Base-by-base conservation (phyloP, 1,284 basidiomycete genomes). In the Trichosporon sp. region DNA sequence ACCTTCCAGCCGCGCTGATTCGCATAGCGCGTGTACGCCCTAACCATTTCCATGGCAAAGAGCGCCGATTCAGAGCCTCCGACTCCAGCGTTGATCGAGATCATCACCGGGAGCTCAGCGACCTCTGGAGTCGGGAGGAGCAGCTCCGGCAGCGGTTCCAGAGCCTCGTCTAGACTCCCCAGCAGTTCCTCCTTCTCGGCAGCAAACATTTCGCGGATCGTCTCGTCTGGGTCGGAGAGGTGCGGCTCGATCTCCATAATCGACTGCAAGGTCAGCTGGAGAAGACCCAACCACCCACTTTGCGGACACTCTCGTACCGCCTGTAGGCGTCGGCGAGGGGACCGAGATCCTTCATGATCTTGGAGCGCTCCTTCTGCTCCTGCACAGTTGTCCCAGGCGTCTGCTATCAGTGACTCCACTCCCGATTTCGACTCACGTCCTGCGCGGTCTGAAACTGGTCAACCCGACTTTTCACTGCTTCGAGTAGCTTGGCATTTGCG, bases 61-160 rank as follows among this genome's bases (percentile, higher is more conserved):
- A 98, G 86, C 4, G 89, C 89, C 0, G 95, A 88, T 83, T 99
- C 96, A 3, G 91, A 90, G 0, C 96, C 96, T 0, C 96, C 97
- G 0, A 96, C 94, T 2, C 95, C 97, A 0, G 94, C 90, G 77
- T 96, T 96, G 40, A 99, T 85, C 76, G 98, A 96, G 70, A 99
- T 85, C 69, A 98, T 86, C 0, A 92, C 92, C 2, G 92, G 91
- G 19, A 93, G 85, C 1, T 88, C 81, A 0, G 87, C 84, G 0
- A 92, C 91, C 6, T 87, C 78, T 0, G 91, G 90, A 0, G 89
- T 85, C 0, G 92, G 92, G 0, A 94, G 86, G 69, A 98, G 88
- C 4, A 92, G 86, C 0, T 86, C 72, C 0, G 92, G 91, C 73
- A 98, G 89, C 0, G 83, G 78, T 10, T 87, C 83, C 48, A 91